Percentiles rank a stretch among this genome's conserved stretches.
Conservation (phyloP, 2,329 filamentous ascomycete species). For the Trichoderma koningiopsis region DNA sequence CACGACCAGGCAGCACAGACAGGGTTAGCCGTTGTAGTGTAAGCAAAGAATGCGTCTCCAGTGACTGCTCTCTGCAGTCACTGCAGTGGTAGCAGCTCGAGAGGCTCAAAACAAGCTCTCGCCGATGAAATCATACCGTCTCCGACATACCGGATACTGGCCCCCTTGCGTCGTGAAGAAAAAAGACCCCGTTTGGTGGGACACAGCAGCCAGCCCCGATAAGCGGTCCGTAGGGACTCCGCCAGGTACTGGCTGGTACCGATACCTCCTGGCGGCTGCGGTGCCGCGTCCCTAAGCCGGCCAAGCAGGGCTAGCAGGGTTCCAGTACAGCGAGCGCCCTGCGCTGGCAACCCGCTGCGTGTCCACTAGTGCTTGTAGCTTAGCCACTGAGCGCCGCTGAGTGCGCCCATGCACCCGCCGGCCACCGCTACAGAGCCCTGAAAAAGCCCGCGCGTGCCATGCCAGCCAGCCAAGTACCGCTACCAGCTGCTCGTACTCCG, state of each 20-base stretch:
- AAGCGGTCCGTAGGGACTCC: conserved; percentile 1
- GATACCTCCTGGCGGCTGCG: not conserved
- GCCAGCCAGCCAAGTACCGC: not conserved
- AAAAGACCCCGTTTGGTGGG: conserved; percentile 9
- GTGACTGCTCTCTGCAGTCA: not conserved
- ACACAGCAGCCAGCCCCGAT: conserved; percentile 5
- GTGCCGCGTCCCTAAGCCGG: not conserved
- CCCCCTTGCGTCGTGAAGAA: conserved; percentile 2
- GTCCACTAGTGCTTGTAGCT: not conserved
- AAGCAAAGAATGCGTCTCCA: not conserved
- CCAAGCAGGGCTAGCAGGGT: conserved; percentile 3
- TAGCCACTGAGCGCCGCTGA: not conserved
- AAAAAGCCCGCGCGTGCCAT: not conserved
- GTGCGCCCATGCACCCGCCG: not conserved
- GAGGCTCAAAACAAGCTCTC: not conserved
- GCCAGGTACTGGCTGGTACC: not conserved
- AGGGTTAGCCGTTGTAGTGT: not conserved
- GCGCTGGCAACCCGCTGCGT: not conserved
- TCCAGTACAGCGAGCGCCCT: not conserved
- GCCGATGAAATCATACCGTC: conserved; percentile 9
- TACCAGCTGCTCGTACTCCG: not conserved
- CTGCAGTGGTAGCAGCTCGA: not conserved
- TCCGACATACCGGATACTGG: conserved; percentile 14
- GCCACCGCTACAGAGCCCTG: conserved; percentile 14
- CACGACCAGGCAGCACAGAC: not conserved